Evolutionary conservation across 192 early-diverging fungal genomes (phyloP), one percentile per base, ranked within the genome.

Genomic region (Linderina pennispora): DNA sequence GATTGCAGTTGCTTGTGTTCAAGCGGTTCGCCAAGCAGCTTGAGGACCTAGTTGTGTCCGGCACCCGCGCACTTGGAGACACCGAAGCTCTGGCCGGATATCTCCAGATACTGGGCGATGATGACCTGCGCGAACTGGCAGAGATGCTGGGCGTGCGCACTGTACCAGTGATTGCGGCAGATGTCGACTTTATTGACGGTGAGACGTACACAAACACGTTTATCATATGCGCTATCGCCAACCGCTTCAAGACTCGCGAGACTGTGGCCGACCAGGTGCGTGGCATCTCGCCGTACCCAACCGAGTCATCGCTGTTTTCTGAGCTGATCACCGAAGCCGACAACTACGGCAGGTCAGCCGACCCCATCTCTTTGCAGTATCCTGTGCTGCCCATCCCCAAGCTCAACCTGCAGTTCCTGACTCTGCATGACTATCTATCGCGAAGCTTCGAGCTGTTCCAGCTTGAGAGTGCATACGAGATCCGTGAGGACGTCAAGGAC

Each of bases 391-490:
- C 87, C 1, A 60, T 93, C 4, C 97, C 97, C 3, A 92, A 94
- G 56, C 77, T 99, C 16, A 87, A 86, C 40, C 70, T 99, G 18
- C 97, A 99, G 74, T 99, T 88, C 56, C 72, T 99, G 47, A 87
- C 92, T 0, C 55, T 92, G 15, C 85, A 87, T 24, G 97, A 99
- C 57, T 97, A 97, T 62, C 58, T 99, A 32, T 62, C 82, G 14
- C 80, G 97, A 23, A 88, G 89, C 59, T 89, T 90, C 42, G 79
- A 80, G 33, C 73, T 98, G 20, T 86, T 86, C 65, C 80, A 84
- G 7, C 50, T 91, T 16, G 97, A 99, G 55, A 80, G 77, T 34
- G 82, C 83, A 1, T 86, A 80, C 46, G 89, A 82, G 36, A 88
- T 99, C 39, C 77, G 91, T 24, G 81, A 90, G 48, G 88, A 93